These are phyloP conservation scores for Pichia sorboxylosa DNA, from an alignment of 1,139 yeast genomes.

Conservation along the genomic window DNA sequence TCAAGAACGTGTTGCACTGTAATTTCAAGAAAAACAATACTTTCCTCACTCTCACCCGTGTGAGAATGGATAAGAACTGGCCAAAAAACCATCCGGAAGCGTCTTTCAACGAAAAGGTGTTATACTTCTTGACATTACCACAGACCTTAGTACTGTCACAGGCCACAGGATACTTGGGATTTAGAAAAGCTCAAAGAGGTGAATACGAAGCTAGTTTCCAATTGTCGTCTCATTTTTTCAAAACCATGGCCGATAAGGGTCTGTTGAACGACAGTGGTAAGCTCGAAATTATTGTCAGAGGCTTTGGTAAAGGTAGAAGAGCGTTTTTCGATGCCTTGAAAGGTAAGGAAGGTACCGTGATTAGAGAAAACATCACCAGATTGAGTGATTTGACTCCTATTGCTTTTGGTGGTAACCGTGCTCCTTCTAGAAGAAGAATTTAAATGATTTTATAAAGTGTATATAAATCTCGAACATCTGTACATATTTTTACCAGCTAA, in stretches of 20 bases:
- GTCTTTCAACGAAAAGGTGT: slow-evolving; percentile 61
- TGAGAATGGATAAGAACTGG: slow-evolving; percentile 52
- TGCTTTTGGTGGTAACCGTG: slow-evolving; percentile 86
- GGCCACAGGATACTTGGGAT: slow-evolving; percentile 65
- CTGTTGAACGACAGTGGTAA: slow-evolving; percentile 25
- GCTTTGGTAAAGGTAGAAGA: slow-evolving; percentile 81
- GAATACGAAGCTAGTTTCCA: slow-evolving; percentile 95
- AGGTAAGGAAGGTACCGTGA: slow-evolving; percentile 75
- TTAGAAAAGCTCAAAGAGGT: slow-evolving; percentile 70
- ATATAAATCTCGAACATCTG: neutral
- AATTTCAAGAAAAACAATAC: slow-evolving; percentile 76
- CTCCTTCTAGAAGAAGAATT: slow-evolving; percentile 79
- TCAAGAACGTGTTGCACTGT: slow-evolving; percentile 65
- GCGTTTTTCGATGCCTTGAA: slow-evolving; percentile 77
- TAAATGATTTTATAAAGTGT: neutral
- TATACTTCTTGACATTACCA: slow-evolving; percentile 70
- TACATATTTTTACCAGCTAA: no score
- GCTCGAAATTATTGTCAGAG: slow-evolving; percentile 63
- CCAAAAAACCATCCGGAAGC: slow-evolving; percentile 44
- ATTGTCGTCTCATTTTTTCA: slow-evolving; percentile 63
- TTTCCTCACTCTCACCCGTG: slow-evolving; percentile 63
- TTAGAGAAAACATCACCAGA: slow-evolving; percentile 55
- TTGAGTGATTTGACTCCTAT: slow-evolving; percentile 69
- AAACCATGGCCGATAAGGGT: slow-evolving; percentile 33
- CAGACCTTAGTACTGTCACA: slow-evolving; percentile 61